Base-by-base conservation (phyloP, 176 grass and related monocot genomes). In the Elymus sibiricus region DNA sequence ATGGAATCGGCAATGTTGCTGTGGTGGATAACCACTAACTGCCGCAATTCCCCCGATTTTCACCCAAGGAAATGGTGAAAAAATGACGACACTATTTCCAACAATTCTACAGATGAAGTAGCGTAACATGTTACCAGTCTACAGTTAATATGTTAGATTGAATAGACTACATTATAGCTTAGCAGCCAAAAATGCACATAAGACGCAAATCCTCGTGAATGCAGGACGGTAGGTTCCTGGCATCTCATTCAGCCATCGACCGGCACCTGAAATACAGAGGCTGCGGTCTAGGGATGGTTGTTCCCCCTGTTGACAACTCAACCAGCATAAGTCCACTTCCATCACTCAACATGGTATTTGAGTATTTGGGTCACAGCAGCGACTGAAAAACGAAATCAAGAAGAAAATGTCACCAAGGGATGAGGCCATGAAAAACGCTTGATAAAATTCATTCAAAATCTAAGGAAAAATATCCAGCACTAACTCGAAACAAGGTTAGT, bases 121-220 rank as follows among this genome's bases (percentile, higher is more conserved):
- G 27, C 27, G 43, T 81, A 35, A 9, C 27, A 47, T 42, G 6
- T 58, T 46, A 65, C 39, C 74, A 79, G 6, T 69, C 21, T 25
- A 5, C 43, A 79, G 59, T 67, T 59, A 63, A 74, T 79, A 76
- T 61, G 47, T 68, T 37, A 61, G 34, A 75, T 46, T 79, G 28
- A 58, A 86, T 44, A 76, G 35, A n/a, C 22, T 32, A 17, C 47
- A 71, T 24, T 35, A 6, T 11, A 76, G 37, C 60, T 63, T 42
- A 25, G 63, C 32, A 29, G 29, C 29, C 29, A 29, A 29, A 84
- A 77, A 78, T 61, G 22, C 83, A 80, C 76, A 61, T 12, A 34
- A 59, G 38, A 14, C 32, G 56, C 32, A 27, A 13, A 40, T 76
- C 61, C 55, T 32, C 68, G 69, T 90, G 59, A 21, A 17, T n/a